Evolutionary conservation across 495 filamentous ascomycete species (phyloP).

Genomic region (Hapsidospora chrysogenum): DNA sequence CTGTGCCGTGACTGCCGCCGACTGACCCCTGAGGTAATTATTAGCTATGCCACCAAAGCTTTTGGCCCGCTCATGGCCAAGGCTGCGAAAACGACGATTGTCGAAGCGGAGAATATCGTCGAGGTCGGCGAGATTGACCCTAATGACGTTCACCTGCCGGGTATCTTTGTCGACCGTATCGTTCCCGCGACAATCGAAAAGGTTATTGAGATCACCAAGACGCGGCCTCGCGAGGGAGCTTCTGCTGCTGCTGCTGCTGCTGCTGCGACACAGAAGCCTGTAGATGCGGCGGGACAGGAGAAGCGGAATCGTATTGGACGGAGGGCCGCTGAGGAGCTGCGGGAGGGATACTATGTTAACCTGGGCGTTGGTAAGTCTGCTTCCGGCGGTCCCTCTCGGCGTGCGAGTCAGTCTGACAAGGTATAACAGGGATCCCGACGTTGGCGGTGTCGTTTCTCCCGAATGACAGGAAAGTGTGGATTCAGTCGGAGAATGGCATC

Average conservation of each 20-base stretch:
- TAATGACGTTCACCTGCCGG: conserved; percentile 40
- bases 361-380: conserved; percentile 48
- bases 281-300: conserved; percentile 7
- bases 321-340: conserved; percentile 44
- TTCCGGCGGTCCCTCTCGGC: no score
- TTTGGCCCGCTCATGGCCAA: conserved; percentile 44
- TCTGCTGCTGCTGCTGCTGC: not conserved
- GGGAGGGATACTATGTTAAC: conserved; percentile 48
- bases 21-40: no score
- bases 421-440: no score
- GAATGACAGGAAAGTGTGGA: conserved; percentile 31
- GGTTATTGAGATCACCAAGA: conserved; percentile 39
- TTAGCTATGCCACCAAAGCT: conserved; percentile 44
- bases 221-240: conserved; percentile 14
- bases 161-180: conserved; percentile 47
- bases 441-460: conserved; percentile 41
- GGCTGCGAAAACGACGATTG: conserved; percentile 43
- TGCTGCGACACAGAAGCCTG: not conserved
- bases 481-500: conserved; percentile 47
- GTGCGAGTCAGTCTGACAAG: no score
- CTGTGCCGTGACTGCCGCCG: no score
- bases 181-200: conserved; percentile 38
- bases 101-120: conserved; percentile 52
- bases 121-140: conserved; percentile 40
- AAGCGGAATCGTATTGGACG: conserved; percentile 40